Conservation (phyloP, 2,329 filamentous ascomycete species). For the Fusarium verrucosum region DNA sequence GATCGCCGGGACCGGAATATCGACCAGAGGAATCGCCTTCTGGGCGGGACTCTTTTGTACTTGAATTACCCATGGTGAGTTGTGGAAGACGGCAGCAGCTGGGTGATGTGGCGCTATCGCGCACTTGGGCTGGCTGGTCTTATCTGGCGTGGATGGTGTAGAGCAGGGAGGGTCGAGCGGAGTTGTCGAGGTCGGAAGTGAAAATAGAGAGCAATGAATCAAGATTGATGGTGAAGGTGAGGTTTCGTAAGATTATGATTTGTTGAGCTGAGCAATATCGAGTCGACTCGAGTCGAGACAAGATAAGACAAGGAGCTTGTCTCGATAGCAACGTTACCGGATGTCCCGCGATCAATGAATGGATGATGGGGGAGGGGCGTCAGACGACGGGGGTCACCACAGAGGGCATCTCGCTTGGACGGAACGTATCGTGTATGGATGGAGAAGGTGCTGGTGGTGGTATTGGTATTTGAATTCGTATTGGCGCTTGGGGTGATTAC, state of each 20-base stretch:
- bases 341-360: slow-evolving; percentile 37
- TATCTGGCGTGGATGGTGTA: slow-evolving; percentile 1
- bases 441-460: slow-evolving; percentile 20
- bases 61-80: slow-evolving; percentile 53
- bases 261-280: slow-evolving; percentile 24
- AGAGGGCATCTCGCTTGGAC: slow-evolving; percentile 40
- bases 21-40: slow-evolving; percentile 41
- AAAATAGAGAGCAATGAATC: not conserved
- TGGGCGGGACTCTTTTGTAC: slow-evolving; percentile 52
- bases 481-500: no score
- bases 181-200: not conserved
- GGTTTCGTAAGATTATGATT: slow-evolving; percentile 2
- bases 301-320: slow-evolving; percentile 18
- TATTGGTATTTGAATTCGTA: no score
- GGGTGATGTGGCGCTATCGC: slow-evolving; percentile 29
- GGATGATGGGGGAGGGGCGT: slow-evolving; percentile 36
- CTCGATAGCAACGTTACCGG: slow-evolving; percentile 31
- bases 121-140: slow-evolving; percentile 25
- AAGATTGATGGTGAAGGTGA: not conserved
- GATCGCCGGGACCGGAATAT: slow-evolving; percentile 36
- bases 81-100: slow-evolving; percentile 12
- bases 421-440: slow-evolving; percentile 23
- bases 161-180: slow-evolving; percentile 2
- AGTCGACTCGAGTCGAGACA: not conserved
- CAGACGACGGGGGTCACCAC: slow-evolving; percentile 43